phyloP scores from a whole-genome alignment of 108 stramenopile genomes.

The Cyclotella kingstonii region DNA sequence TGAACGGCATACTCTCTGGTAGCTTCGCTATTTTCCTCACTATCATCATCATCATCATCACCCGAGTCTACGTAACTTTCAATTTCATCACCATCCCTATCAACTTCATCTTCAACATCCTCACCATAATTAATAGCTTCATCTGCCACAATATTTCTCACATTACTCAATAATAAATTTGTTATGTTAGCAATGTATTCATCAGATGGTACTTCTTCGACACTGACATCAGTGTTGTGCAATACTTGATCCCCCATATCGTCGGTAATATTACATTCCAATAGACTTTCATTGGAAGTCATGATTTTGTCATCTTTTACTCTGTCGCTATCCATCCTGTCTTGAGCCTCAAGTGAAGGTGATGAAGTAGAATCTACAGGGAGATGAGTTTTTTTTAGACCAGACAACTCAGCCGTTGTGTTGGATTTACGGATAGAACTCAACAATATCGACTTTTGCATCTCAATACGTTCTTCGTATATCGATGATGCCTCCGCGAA shows the following conservation, averaged over 20 bases:
- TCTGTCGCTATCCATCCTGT: no score
- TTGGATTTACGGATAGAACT: no score
- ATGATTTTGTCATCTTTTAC: no score
- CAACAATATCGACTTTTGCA: constrained; percentile 63
- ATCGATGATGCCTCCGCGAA: constrained; percentile 66
- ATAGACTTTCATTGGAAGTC: no score
- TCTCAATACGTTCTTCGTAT: constrained; percentile 75
- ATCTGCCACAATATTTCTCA: constrained; percentile 32
- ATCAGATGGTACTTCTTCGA: constrained; percentile 1
- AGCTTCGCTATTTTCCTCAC: constrained; percentile 8
- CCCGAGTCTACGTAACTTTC: neutral
- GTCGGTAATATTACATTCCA: no score
- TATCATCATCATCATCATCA: constrained; percentile 9
- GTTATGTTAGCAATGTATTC: constrained; percentile 12
- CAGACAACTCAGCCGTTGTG: no score
- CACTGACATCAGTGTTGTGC: neutral
- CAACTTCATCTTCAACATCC: constrained; percentile 15
- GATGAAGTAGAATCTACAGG: no score
- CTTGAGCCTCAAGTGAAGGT: no score
- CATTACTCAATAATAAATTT: constrained; percentile 9
- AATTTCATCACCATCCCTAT: constrained; percentile 12
- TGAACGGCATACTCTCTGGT: constrained; percentile 12
- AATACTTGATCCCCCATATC: no score
- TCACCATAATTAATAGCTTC: constrained; percentile 25
- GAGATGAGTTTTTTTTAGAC: no score